phyloP scores from a whole-genome alignment of 129 eudicot genomes.

The Chrysanthemum seticuspe region DNA sequence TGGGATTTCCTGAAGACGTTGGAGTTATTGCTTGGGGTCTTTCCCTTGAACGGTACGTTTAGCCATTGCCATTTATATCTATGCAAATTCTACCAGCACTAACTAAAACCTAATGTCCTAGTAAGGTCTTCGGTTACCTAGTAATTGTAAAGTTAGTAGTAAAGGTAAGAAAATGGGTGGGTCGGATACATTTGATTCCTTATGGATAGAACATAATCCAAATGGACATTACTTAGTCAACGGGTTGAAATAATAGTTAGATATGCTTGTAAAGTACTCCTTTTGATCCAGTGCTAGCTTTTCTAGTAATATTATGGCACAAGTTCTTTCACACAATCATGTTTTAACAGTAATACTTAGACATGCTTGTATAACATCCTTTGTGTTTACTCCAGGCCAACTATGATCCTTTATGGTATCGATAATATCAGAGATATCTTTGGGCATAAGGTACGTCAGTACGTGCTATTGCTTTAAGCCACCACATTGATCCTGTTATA shows the following conservation, averaged over 20 bases:
- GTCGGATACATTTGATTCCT: not conserved
- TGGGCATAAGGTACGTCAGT: constrained; percentile 76
- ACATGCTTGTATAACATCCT: not conserved
- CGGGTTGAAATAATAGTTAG: no score
- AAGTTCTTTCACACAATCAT: no score
- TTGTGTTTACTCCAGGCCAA: constrained; percentile 50
- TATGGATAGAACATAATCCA: no score
- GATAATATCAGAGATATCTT: constrained; percentile 93
- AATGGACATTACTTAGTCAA: no score
- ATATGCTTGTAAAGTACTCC: no score
- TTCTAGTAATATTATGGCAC: no score
- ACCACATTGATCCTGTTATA: not conserved
- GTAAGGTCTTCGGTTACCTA: constrained; percentile 11
- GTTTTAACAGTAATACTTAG: no score
- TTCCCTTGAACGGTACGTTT: constrained; percentile 69
- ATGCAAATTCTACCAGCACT: not conserved
- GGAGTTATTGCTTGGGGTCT: constrained; percentile 97
- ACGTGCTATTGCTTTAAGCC: not conserved
- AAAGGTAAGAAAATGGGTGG: not conserved
- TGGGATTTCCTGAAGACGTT: constrained; percentile 97
- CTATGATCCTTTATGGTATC: constrained; percentile 83
- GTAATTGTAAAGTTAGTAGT: not conserved
- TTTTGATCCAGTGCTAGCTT: no score
- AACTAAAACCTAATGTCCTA: not conserved
- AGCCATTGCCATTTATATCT: constrained; percentile 3